Conservation (phyloP, 768 basidiomycete genomes). For the Mrakia hoshinonis region DNA sequence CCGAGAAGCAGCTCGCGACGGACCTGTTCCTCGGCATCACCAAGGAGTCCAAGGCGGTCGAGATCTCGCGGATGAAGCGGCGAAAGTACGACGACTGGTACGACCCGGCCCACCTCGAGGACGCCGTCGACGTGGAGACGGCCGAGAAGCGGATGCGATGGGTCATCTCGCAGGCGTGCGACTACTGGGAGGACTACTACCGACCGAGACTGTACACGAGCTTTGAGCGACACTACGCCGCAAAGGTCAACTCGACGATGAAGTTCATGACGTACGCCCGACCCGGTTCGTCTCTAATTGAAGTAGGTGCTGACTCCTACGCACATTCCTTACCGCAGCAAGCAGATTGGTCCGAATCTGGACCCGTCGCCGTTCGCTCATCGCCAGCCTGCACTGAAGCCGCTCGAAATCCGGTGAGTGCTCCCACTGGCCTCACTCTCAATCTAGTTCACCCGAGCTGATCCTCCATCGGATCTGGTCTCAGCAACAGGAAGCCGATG, state of each 20-base stretch:
- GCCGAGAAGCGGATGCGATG: slow-evolving; percentile 41
- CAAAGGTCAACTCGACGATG: slow-evolving; percentile 81
- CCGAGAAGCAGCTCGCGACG: slow-evolving; percentile 94
- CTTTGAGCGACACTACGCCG: slow-evolving; percentile 79
- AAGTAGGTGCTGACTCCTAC: neutral
- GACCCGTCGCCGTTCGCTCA: slow-evolving; percentile 69
- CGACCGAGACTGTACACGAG: slow-evolving; percentile 74
- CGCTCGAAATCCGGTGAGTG: neutral
- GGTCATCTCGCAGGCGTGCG: slow-evolving; percentile 36
- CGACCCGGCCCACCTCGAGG: slow-evolving; percentile 47
- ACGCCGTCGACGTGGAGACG: slow-evolving; percentile 48
- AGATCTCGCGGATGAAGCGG: slow-evolving; percentile 45
- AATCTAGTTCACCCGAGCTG: neutral
- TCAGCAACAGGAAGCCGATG: slow-evolving; percentile 42
- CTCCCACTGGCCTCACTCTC: neutral
- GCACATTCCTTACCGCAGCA: slow-evolving; percentile 35
- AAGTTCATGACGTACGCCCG: slow-evolving; percentile 1
- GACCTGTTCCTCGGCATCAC: slow-evolving; percentile 84
- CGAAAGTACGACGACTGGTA: slow-evolving; percentile 82
- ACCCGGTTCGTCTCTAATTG: neutral
- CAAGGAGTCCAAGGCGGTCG: slow-evolving; percentile 7
- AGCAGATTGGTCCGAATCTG: slow-evolving; percentile 60
- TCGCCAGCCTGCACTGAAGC: slow-evolving; percentile 36
- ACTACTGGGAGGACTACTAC: slow-evolving; percentile 87
- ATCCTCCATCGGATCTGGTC: neutral